Percentiles rank a stretch among this genome's conserved stretches.
These are phyloP conservation scores for Dactylellina leptospora DNA, from an alignment of 2,329 filamentous ascomycete genomes.

Conservation along the genomic window DNA sequence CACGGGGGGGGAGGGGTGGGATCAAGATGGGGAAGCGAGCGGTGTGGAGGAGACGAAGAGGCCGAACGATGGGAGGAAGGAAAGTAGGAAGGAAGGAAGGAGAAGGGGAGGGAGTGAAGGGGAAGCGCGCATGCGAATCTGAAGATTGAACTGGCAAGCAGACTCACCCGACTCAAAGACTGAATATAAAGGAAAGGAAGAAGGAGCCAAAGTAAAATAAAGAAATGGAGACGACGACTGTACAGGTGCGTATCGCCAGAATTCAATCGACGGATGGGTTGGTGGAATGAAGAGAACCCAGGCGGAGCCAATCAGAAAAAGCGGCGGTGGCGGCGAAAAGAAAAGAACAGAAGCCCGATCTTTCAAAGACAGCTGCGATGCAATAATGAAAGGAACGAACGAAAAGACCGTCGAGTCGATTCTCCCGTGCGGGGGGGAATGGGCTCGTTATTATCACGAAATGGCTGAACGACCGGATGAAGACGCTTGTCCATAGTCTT, in stretches of 20 bases:
- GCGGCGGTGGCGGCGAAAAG: too few relatives aligned
- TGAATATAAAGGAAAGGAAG: too few relatives aligned
- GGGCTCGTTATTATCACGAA: constrained; percentile 39
- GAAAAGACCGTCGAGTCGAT: background rate
- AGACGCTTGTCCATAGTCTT: background rate
- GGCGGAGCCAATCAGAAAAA: too few relatives aligned
- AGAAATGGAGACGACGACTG: too few relatives aligned
- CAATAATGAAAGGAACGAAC: constrained; percentile 21
- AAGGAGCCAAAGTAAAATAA: too few relatives aligned
- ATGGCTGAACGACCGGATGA: constrained; percentile 25
- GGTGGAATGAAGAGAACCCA: too few relatives aligned
- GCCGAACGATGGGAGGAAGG: constrained; percentile 20
- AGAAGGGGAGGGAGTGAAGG: constrained; percentile 23
- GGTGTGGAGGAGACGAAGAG: constrained; percentile 13
- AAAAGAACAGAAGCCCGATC: too few relatives aligned
- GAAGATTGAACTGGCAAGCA: too few relatives aligned
- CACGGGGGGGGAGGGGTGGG: background rate
- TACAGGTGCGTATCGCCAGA: too few relatives aligned
- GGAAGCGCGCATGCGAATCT: constrained; percentile 7
- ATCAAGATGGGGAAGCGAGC: constrained; percentile 13
- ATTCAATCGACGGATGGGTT: too few relatives aligned
- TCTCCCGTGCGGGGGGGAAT: constrained; percentile 19
- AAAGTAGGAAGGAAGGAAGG: constrained; percentile 21
- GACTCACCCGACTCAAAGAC: too few relatives aligned
- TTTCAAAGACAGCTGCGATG: too few relatives aligned